A percentile compares a stretch with the other conserved stretches of the same genome.
These are phyloP conservation scores for Lippia alba DNA, from an alignment of 305 asterid species.

Conservation along the genomic window DNA sequence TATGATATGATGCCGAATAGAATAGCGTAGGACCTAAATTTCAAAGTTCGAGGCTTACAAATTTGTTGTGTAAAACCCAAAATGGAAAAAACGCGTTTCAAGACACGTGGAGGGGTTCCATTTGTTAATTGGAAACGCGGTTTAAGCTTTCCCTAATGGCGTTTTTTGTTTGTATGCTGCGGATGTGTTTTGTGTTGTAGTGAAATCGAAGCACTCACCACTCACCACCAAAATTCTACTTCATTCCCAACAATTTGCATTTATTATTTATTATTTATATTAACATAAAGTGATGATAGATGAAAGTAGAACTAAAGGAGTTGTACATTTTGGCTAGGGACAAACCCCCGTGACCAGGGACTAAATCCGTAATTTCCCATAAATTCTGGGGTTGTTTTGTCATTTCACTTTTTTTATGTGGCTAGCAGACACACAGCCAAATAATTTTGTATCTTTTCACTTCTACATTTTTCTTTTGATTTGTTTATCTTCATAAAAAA, in stretches of 20 bases:
- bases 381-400: conserved; percentile 28
- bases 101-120: conserved; percentile 34
- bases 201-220: conserved; percentile 8
- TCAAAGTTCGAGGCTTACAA: neutral
- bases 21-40: neutral
- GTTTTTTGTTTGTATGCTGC: conserved; percentile 40
- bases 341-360: conserved; percentile 58
- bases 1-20: too few relatives aligned
- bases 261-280: neutral
- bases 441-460: conserved; percentile 35
- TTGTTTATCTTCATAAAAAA: neutral
- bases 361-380: conserved; percentile 38
- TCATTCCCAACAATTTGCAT: conserved; percentile 28
- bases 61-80: conserved; percentile 17
- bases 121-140: conserved; percentile 42
- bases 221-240: conserved; percentile 5
- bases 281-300: conserved; percentile 23
- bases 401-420: conserved; percentile 28
- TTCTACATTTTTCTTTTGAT: neutral
- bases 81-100: conserved; percentile 39
- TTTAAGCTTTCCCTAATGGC: conserved; percentile 20
- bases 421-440: conserved; percentile 29
- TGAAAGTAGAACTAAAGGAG: conserved; percentile 2
- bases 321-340: conserved; percentile 46
- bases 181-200: conserved; percentile 34